Base-by-base conservation (phyloP, 1,139 yeast genomes). In the Hemisphaericaspora lyxosophila region DNA sequence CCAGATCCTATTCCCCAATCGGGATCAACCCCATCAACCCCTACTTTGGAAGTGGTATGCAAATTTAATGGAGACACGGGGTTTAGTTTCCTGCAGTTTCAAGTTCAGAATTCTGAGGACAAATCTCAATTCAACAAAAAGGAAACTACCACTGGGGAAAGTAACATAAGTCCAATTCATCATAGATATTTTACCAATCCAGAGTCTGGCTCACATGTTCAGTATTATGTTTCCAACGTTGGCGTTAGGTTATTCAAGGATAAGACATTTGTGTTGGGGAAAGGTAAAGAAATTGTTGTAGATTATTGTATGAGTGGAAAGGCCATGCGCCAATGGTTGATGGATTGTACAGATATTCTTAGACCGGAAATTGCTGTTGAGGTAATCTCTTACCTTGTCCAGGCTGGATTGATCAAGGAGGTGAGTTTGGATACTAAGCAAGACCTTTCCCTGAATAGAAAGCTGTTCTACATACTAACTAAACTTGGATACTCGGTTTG, bases 101-200 rank as follows among this genome's bases (percentile, higher is more conserved):
- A 29, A 11, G 28, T 12, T 5, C 33, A 30, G 22, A 5, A 9
- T 8, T 13, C 27, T 16, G 25, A 16, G 5, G 17, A 14, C 14
- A 13, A 9, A 26, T 15, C 16, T 11, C 19, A 13, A n/a, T 4
- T 13, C 2, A 2, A 24, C 2, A 15, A 26, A 16, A 17, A 25
- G 12, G 11, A 12, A 3, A 4, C 14, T 11, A 27, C 26, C n/a
- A 7, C 6, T 16, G 11, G 17, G 8, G 26, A 26, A 19, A 12
- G 8, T 14, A 26, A 23, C 3, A 53, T 51, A 2, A 84, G 92
- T 5, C 95, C 96, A 0, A 82, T 83, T 46, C 77, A 80, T 38
- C 96, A 86, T 53, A 72, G 79, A 34, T 87, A 77, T 53, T 88
- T 87, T 59, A 82, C 92, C 8, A 89, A 90, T 49, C 97, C 97